Evolutionary conservation across 768 basidiomycete genomes (phyloP), one percentile per base, ranked within the genome.

Genomic region (Agrocybe praecox): DNA sequence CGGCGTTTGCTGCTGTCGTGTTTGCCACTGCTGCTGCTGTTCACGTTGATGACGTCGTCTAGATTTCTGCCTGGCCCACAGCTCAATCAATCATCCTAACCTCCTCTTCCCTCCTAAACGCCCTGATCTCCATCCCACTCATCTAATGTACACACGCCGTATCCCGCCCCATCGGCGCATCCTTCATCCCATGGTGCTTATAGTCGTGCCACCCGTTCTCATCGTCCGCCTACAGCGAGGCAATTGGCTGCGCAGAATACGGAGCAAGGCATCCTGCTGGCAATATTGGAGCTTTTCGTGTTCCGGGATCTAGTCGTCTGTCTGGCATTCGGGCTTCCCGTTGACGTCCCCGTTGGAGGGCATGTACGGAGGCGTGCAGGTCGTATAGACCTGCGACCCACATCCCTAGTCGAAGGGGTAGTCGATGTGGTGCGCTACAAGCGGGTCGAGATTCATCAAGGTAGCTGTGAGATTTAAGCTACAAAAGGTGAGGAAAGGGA

Each of bases 171-270:
- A 53, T 49, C 8, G 48, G 22, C 22, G 46, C 48, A 19, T 58
- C 47, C 26, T 53, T 48, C 6, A 40, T 48, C 12, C 52, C 52
- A 2, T 52, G 46, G 8, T 19, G 36, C 17, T 42, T 46, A 21
- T 49, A 53, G 22, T 58, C 52, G 14, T 58, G 57, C 57, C 57
- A 58, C 8, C 57, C 52, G 2, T 32, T 11, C 2, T 44, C 44
- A 15, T 58, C 57, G 32, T 58, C 57, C 9, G 53, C 19, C 21
- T 46, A 29, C 17, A 22, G 21, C 6, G 52, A 53, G 6, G 53
- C 42, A 3, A 58, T 47, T 1, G 23, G 4, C 23, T 58, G 49
- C 6, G 57, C 52, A 1, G 53, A 42, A 24, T 53, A 58, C 3
- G 57, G 52, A 11, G 45, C 32, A 15, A 52, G 57, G n/a, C 36